Evolutionary conservation across 1,284 basidiomycete genomes (phyloP), one percentile per base, ranked within the genome.

Genomic region (Dichomitus squalens): DNA sequence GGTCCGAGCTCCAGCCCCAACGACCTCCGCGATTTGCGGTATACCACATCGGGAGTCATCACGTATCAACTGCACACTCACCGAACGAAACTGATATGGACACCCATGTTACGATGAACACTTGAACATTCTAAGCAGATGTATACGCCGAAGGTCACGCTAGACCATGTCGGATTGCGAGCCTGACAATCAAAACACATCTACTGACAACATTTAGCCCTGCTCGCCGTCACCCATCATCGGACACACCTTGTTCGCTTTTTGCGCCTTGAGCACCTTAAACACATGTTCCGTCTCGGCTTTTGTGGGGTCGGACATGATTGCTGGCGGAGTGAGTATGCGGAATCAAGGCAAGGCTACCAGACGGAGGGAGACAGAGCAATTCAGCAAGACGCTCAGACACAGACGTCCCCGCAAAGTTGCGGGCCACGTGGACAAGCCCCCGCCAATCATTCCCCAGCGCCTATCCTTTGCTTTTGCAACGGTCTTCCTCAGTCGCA

Each of bases 91-190:
- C 88, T 93, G 74, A 99, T 96, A 73, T 99, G 96, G 18, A 99
- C 97, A 66, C 96, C 96, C 85, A 98, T 90, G 74, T 97, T 98
- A 57, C 96, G 84, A 75, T 99, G 96, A 14, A 93, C 82, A 63
- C 90, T 93, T 5, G 96, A 98, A 80, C 96, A 99, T 68, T 99
- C 96, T 44, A 99, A 80, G 71, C 96, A 99, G 70, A 99, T 96
- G 76, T 99, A 99, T 44, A 99, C 89, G 49, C 93, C 96, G 71
- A 91, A 99, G 0, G 95, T 96, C 33, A 97, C 95, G 63, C 93
- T 96, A 2, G 95, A 90, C 96, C 96, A 99, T 47, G 96, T 97
- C 54, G 96, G 96, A 78, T 97, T 98, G 70, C 95, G 92, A 59
- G 96, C 95, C 67, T 87, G 85, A 73, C 97, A 99, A 76, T 99